Conservation (phyloP, 805 yeast genomes). For the Hanseniaspora guilliermondii region DNA sequence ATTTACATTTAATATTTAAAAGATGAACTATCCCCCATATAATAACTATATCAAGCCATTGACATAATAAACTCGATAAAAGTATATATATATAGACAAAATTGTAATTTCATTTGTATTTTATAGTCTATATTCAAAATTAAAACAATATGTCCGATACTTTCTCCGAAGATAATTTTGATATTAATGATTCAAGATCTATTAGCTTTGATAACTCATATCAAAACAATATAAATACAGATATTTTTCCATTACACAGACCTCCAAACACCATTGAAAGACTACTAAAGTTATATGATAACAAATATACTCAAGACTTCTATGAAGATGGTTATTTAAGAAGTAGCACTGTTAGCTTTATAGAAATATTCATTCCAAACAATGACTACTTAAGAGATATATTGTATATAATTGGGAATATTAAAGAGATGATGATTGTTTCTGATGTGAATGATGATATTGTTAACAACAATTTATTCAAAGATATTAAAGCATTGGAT, state of each 20-base stretch:
- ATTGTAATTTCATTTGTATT: no score
- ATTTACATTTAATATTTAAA: no score
- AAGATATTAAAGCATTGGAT: constrained; percentile 70
- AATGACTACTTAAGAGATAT: constrained; percentile 72
- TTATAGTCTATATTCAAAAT: not conserved
- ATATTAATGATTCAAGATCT: not conserved
- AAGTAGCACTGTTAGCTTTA: constrained; percentile 93
- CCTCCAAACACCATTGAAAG: not conserved
- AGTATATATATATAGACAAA: no score
- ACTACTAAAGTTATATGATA: constrained; percentile 4
- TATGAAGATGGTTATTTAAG: constrained; percentile 11
- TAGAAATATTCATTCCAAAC: constrained; percentile 78
- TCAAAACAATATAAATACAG: not conserved
- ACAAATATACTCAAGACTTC: not conserved
- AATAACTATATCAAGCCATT: no score
- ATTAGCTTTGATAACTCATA: not conserved
- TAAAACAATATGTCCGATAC: not conserved
- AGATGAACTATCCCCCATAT: no score
- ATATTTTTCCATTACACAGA: constrained; percentile 8
- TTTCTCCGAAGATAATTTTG: not conserved
- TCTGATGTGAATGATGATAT: constrained; percentile 59
- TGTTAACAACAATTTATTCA: constrained; percentile 2
- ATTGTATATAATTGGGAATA: constrained; percentile 70
- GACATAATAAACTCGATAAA: no score
- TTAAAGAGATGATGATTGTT: constrained; percentile 67